Evolutionary conservation across 495 filamentous ascomycete species (phyloP).

Genomic region (Tuber indicum): DNA sequence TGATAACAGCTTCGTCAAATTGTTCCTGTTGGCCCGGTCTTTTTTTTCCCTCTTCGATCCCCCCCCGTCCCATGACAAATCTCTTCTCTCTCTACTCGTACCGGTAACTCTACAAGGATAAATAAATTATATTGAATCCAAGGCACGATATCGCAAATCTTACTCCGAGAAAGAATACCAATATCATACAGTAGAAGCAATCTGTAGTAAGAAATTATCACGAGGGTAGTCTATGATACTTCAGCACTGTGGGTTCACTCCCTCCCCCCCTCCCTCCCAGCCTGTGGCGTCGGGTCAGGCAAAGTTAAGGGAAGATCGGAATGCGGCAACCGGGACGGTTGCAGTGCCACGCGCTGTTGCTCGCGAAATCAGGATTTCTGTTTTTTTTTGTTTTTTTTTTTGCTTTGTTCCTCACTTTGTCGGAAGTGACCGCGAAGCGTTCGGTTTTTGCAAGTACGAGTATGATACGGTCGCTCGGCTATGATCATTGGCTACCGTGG

Average conservation of each 20-base stretch:
- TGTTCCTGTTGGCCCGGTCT: too few species aligned
- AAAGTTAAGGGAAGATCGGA: neutral
- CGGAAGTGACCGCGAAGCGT: neutral
- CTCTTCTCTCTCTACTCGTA: accelerated
- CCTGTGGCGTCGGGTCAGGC: neutral
- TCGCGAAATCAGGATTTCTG: neutral
- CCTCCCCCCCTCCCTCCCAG: neutral
- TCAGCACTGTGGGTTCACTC: neutral
- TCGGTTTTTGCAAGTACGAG: too few species aligned
- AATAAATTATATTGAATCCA: too few species aligned
- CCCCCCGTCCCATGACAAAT: neutral
- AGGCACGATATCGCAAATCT: neutral
- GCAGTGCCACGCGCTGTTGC: neutral
- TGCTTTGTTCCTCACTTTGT: neutral
- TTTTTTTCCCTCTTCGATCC: too few species aligned
- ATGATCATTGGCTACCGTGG: neutral
- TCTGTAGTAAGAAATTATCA: too few species aligned
- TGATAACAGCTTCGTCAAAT: too few species aligned
- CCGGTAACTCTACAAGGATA: too few species aligned
- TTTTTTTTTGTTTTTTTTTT: neutral
- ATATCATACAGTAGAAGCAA: neutral
- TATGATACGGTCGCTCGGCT: neutral
- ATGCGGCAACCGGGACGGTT: too few species aligned
- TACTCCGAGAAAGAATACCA: neutral
- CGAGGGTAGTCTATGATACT: too few species aligned